Evolutionary conservation across 2,329 filamentous ascomycete species (phyloP).

Genomic region (Lasiodiplodia sp.): DNA sequence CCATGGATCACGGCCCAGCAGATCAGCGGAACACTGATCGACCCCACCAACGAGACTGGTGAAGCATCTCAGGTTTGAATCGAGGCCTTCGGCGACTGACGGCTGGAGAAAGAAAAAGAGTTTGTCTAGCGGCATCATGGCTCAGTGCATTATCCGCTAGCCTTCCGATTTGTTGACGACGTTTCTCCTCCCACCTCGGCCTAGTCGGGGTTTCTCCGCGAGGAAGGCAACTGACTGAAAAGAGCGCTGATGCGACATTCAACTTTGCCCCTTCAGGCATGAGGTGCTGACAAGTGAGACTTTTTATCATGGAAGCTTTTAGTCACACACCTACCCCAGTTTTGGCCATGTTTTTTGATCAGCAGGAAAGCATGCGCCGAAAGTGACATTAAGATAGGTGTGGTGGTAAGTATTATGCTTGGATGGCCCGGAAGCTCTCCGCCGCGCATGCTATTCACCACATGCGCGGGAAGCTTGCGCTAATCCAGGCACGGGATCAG

Average conservation of each 20-base stretch:
- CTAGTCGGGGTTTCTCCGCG: background rate
- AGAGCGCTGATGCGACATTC: background rate
- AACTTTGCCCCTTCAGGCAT: background rate
- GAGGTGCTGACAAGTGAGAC: background rate
- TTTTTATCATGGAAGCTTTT: background rate
- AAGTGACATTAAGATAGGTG: no score
- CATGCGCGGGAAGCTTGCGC: background rate
- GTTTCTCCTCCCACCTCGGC: background rate
- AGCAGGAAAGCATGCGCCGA: background rate
- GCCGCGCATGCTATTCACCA: background rate
- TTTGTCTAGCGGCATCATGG: background rate
- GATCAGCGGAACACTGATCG: background rate
- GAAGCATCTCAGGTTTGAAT: background rate
- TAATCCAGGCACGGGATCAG: background rate
- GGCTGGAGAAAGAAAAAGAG: background rate
- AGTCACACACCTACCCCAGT: background rate
- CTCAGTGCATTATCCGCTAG: background rate
- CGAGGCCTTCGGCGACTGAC: background rate
- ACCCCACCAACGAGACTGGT: background rate
- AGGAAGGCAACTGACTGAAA: background rate
- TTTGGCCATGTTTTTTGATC: background rate
- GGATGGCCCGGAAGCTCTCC: no score
- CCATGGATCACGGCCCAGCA: background rate
- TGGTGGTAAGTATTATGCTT: no score
- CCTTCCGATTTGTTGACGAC: background rate